Evolutionary conservation across 257 asterid genomes (phyloP).

Genomic region (Plectranthus barbatus): DNA sequence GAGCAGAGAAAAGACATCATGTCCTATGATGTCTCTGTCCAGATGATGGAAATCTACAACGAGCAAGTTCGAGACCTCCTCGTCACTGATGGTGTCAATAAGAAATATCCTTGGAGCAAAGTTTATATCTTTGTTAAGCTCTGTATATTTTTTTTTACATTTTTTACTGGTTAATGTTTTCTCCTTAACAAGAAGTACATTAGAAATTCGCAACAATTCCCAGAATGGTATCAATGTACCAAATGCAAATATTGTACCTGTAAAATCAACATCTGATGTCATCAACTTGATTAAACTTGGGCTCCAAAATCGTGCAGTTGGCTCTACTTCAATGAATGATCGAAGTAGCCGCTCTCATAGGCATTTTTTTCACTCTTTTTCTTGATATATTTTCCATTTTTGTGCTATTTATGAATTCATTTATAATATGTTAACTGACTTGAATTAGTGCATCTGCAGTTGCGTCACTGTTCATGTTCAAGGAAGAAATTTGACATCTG

Average conservation of each 20-base stretch:
- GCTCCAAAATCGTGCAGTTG: conserved; percentile 66
- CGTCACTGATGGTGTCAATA: conserved; percentile 44
- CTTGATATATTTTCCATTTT: neutral
- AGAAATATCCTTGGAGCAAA: conserved; percentile 47
- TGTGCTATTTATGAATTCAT: neutral
- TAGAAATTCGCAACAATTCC: conserved; percentile 60
- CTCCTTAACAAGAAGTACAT: conserved; percentile 45
- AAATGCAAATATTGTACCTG: conserved; percentile 63
- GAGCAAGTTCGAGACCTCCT: conserved; percentile 94
- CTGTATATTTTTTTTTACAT: neutral
- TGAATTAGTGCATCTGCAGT: conserved; percentile 34
- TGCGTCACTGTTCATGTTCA: conserved; percentile 81
- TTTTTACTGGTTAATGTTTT: neutral
- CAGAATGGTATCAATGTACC: conserved; percentile 59
- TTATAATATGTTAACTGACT: neutral
- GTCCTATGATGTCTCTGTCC: conserved; percentile 64
- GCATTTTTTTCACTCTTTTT: conserved; percentile 19
- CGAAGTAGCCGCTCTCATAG: conserved; percentile 90
- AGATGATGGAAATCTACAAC: conserved; percentile 90
- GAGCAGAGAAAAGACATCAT: conserved; percentile 69
- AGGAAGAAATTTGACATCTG: conserved; percentile 71
- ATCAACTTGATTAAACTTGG: conserved; percentile 71
- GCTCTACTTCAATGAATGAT: conserved; percentile 65
- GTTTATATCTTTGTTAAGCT: neutral
- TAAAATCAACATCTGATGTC: conserved; percentile 59